Base-by-base conservation (phyloP, 1,139 yeast species). In the Candida frijolesensis region DNA sequence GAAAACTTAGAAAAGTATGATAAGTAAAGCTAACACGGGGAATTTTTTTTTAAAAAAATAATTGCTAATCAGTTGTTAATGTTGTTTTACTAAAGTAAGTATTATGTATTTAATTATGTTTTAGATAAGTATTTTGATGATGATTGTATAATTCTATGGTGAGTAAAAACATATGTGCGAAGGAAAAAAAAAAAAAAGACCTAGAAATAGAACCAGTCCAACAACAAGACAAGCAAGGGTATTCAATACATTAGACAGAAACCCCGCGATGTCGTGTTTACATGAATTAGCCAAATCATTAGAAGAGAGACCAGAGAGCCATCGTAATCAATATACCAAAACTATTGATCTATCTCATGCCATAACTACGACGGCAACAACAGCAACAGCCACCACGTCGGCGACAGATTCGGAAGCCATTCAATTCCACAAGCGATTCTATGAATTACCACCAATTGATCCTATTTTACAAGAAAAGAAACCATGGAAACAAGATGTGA, bases 401-500 rank as follows among this genome's bases (percentile, higher is more conserved):
- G n/a, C 39, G 14, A 35, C 22, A 15, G 41, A 42, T 25, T 10
- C 7, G 19, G 25, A 34, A 25, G 39, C 18, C 12, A 35, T 14
- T 3, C 45, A 29, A 27, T 42, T 32, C 9, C 40, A 34, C 9
- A 47, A 48, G 12, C 33, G 48, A 8, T 48, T 54, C 32, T 54
- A 53, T 37, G 35, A 46, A 11, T 42, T 55, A 33, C 60, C 60
- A 29, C 46, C 58, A 41, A 54, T 57, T 27, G 50, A 47, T 32
- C 42, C 51, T n/a, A 27, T 3, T 10, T 22, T 57, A 15, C 41
- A 45, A n/a, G 53, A 57, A 19, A 58, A 60, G 3, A 57, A 69
- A 39, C 80, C 80, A 14, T 77, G 81, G 80, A 71, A 68, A 50
- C 59, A 59, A 19, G 71, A 74, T 60, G 80, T 85, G 1, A 77